phyloP scores from a whole-genome alignment of 2,329 filamentous ascomycete species.

The Claviceps pazoutovae region DNA sequence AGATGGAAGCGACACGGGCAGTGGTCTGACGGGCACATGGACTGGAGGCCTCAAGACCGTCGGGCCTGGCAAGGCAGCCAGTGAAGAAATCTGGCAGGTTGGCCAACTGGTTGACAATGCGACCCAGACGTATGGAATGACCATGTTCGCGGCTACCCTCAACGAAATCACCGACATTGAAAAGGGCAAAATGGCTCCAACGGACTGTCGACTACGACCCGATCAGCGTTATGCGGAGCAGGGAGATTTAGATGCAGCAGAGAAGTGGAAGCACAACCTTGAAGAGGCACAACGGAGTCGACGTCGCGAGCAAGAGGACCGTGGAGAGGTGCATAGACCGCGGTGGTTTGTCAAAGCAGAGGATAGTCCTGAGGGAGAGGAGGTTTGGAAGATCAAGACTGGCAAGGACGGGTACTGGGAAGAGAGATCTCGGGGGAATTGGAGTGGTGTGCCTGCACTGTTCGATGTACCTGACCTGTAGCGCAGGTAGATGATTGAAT shows the following conservation, averaged over 20 bases:
- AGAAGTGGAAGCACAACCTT: conserved; percentile 66
- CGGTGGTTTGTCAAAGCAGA: conserved; percentile 71
- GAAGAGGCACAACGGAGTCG: conserved; percentile 75
- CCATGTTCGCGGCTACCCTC: conserved; percentile 68
- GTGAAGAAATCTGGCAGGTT: conserved; percentile 62
- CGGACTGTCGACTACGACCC: conserved; percentile 70
- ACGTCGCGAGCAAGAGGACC: conserved; percentile 60
- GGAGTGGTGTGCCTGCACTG: conserved; percentile 43
- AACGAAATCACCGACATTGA: conserved; percentile 83
- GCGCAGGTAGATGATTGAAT: background rate
- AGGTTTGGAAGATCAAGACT: conserved; percentile 61
- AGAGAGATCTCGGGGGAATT: conserved; percentile 54
- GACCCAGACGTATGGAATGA: conserved; percentile 72
- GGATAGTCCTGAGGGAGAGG: conserved; percentile 44
- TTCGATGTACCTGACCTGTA: conserved; percentile 24
- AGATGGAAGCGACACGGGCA: conserved; percentile 49
- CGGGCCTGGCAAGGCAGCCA: conserved; percentile 44
- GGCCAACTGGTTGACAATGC: conserved; percentile 69
- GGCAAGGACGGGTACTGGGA: conserved; percentile 94
- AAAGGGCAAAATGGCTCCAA: conserved; percentile 57
- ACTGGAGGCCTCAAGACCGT: conserved; percentile 57
- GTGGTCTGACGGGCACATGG: conserved; percentile 72
- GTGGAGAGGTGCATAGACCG: conserved; percentile 58
- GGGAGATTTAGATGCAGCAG: conserved; percentile 69
- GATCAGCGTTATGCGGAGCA: conserved; percentile 79